Conservation (phyloP, 768 basidiomycete species). For the Lentinula sp. region DNA sequence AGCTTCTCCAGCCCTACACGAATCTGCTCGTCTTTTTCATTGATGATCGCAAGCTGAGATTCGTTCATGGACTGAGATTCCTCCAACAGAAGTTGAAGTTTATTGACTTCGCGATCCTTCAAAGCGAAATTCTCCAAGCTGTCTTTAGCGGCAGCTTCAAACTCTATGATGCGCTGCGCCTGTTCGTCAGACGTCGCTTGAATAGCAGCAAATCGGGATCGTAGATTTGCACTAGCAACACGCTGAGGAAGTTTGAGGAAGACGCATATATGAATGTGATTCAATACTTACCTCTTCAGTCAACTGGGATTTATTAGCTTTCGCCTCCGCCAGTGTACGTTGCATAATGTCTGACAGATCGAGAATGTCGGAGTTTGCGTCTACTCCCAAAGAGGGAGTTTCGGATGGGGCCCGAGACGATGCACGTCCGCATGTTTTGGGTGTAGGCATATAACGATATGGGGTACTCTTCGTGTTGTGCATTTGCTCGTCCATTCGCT, state of each 20-base stretch:
- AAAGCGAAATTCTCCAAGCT: constrained; percentile 5
- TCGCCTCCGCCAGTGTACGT: constrained; percentile 16
- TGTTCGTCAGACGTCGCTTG: constrained; percentile 11
- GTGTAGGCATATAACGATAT: background rate
- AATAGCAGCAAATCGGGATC: constrained; percentile 11
- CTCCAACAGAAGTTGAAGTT: constrained; percentile 5
- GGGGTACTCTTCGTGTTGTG: background rate
- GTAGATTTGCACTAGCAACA: constrained; percentile 11
- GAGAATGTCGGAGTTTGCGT: constrained; percentile 12
- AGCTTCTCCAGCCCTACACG: background rate
- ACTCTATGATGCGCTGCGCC: constrained; percentile 11
- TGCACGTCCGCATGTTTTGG: background rate
- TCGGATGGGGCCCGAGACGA: background rate
- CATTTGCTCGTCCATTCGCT: background rate
- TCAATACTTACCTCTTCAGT: constrained; percentile 16
- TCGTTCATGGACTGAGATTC: constrained; percentile 6
- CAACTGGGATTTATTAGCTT: constrained; percentile 15
- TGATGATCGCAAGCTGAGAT: background rate
- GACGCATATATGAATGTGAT: constrained; percentile 8
- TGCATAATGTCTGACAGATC: constrained; percentile 16
- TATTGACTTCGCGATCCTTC: background rate
- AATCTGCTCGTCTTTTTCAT: constrained; percentile 1
- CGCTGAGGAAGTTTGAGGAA: constrained; percentile 4
- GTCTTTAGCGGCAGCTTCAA: constrained; percentile 12
- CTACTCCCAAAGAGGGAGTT: background rate